A percentile compares a stretch with the other conserved stretches of the same genome.
Evolutionary conservation across 192 early-diverging fungal genomes (phyloP).

Genomic region (Backusella mclennaniae): DNA sequence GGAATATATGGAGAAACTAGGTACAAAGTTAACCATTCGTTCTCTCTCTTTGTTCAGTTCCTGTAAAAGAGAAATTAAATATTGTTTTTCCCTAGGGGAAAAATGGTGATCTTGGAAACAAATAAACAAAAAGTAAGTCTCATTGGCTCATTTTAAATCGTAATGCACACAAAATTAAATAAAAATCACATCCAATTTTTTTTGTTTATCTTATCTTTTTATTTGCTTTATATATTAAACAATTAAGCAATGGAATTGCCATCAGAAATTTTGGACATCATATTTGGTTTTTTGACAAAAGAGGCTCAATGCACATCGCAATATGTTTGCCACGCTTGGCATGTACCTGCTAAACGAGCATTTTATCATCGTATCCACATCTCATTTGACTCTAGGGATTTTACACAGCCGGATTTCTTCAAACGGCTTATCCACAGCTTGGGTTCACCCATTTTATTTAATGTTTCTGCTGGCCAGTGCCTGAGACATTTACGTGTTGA

Average conservation of each 20-base stretch:
- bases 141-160: not conserved
- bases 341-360: not conserved
- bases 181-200: not conserved
- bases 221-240: not conserved
- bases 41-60: not conserved
- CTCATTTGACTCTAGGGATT: not conserved
- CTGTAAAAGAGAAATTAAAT: not conserved
- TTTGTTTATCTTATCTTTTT: constrained; percentile 2
- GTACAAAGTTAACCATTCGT: not conserved
- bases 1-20: not conserved
- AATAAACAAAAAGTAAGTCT: not conserved
- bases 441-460: not conserved
- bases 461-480: not conserved
- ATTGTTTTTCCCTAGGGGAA: not conserved
- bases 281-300: not conserved
- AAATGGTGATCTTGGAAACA: not conserved
- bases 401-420: not conserved
- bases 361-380: not conserved
- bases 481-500: constrained; percentile 2
- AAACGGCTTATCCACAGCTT: not conserved
- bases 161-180: not conserved
- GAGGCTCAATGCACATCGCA: not conserved
- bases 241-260: not conserved
- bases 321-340: not conserved
- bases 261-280: not conserved